Base-by-base conservation (phyloP, 805 yeast genomes). In the Kazachstania martiniae region DNA sequence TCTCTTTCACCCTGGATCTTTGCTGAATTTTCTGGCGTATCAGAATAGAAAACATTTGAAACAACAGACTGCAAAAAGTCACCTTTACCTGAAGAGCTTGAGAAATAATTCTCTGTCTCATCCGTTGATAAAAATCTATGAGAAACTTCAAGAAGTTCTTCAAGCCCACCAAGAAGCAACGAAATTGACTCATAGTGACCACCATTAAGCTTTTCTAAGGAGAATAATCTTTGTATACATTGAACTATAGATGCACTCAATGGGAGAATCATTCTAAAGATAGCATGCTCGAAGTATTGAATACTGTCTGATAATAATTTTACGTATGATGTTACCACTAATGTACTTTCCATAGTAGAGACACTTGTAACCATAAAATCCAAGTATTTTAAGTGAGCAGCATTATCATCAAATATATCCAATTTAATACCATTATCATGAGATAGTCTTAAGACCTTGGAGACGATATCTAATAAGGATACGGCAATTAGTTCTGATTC, bases 141-240 rank as follows among this genome's bases (percentile, higher is more conserved):
- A 8, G 81, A 66, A 1, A 68, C 46, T 2, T 68, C 63, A 23
- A 85, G 49, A 8, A 85, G 53, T 32, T 75, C 79, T 45, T 84
- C 87, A 16, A 84, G 48, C 0, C 89, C 87, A 10, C 66, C 56
- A 28, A 68, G 56, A 29, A 66, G 53, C 28, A 66, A 49, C 31
- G 71, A 48, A 39, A 72, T 53, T 21, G 74, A 56, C 37, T 68
- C 58, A 47, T 64, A 56, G 52, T 63, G 47, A 8, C 69, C 73
- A 5, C 70, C 64, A 5, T 48, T 51, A 8, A 25, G 37, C 21
- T 41, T 36, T 35, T 45, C 46, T 27, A 39, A 33, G 29, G 29
- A 25, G 31, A 45, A 44, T 22, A 46, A 33, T 25, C 34, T 32
- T 25, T 34, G 43, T n/a, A 54, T 39, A 34, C 54, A 46, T n/a